Evolutionary conservation across 257 asterid genomes (phyloP).

Genomic region (Echites panduratus): DNA sequence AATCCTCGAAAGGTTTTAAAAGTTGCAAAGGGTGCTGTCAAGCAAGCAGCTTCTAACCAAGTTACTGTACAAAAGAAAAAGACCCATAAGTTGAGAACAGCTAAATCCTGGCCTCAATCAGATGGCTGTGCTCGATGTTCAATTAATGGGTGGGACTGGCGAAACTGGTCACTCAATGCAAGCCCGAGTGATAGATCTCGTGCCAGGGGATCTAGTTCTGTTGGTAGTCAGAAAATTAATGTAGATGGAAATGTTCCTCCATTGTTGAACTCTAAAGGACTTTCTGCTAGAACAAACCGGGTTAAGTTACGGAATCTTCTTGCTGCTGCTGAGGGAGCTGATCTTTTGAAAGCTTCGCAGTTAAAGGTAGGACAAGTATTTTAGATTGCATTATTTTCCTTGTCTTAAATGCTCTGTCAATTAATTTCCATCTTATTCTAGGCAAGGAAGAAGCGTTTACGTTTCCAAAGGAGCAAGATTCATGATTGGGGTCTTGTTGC

Average conservation of each 20-base stretch:
- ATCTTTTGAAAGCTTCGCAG: slow-evolving; percentile 90
- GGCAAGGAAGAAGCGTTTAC: slow-evolving; percentile 90
- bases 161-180: slow-evolving; percentile 75
- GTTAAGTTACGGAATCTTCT: slow-evolving; percentile 88
- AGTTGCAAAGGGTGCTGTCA: slow-evolving; percentile 34
- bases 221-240: slow-evolving; percentile 32
- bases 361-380: slow-evolving; percentile 57
- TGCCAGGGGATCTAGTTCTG: slow-evolving; percentile 50
- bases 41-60: slow-evolving; percentile 37
- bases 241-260: slow-evolving; percentile 46
- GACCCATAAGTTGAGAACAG: slow-evolving; percentile 33
- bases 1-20: slow-evolving; percentile 46
- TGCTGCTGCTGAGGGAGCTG: slow-evolving; percentile 99
- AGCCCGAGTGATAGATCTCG: slow-evolving; percentile 74
- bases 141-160: slow-evolving; percentile 97
- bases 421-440: slow-evolving; percentile 19
- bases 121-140: slow-evolving; percentile 94
- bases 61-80: slow-evolving; percentile 28
- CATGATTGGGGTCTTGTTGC: slow-evolving; percentile 99
- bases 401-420: slow-evolving; percentile 3
- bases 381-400: slow-evolving; percentile 13
- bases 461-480: slow-evolving; percentile 93
- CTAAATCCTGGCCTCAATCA: slow-evolving; percentile 51
- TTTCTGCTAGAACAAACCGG: slow-evolving; percentile 95
- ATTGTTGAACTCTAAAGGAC: slow-evolving; percentile 57